Evolutionary conservation across 75 land plant genomes (phyloP), one percentile per base, ranked within the genome.

Genomic region (Larix kaempferi): DNA sequence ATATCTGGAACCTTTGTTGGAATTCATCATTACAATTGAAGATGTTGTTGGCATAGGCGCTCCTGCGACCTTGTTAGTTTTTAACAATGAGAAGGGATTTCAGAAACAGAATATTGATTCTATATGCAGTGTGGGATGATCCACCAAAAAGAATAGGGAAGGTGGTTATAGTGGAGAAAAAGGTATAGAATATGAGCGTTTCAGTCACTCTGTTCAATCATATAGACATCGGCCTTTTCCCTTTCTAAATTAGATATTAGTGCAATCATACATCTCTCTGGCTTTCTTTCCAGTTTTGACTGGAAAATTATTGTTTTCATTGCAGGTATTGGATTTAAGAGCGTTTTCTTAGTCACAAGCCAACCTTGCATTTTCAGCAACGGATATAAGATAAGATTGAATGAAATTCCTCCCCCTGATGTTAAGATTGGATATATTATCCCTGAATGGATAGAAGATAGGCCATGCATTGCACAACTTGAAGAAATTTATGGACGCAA

Each of bases 281-380:
- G 1, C 33, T 29, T 52, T 80, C 2, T 2, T 12, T 41, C 10
- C 13, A 54, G 1, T 56, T 59, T 21, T 59, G 25, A 25, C 6
- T n/a, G 23, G 23, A 59, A n/a, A 59, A 21, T 25, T 19, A 37
- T 33, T 26, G 12, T 60, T 57, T 58, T 3, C 4, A 37, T 23
- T 73, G 52, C 87, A 91, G 89, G 91, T 2, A 91, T 91, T 62
- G 91, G 91, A 2, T 91, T 91, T 81, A 91, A 91, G 79, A 91
- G 89, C 75, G 91, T 86, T 5, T 91, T 91, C 74, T 63, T 88
- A 22, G 74, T 86, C 12, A 78, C 93, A 6, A 73, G 81, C 7
- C 84, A 77, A 58, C 93, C 93, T 5, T 74, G 80, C 76, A 83
- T 91, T 37, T 89, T 91, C 82, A 91, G 91, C 76, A 86, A 86